A percentile compares a stretch with the other conserved stretches of the same genome.
Evolutionary conservation across 2,329 filamentous ascomycete genomes (phyloP).

Genomic region (Neospermospora avenae): DNA sequence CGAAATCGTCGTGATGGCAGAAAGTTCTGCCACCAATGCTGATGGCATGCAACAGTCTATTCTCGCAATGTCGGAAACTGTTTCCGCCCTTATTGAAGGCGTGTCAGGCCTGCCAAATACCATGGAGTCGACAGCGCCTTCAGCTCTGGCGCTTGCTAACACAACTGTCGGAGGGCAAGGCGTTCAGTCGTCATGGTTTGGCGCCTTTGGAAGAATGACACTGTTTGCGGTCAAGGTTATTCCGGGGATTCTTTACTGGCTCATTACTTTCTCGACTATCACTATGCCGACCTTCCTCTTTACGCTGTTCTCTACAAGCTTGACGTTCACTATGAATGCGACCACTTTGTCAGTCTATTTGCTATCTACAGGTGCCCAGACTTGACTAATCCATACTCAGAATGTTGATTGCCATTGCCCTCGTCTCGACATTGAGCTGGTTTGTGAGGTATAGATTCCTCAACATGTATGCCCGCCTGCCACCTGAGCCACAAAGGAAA

Average conservation of each 20-base stretch:
- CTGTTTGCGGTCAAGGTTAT: constrained; percentile 53
- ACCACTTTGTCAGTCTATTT: constrained; percentile 72
- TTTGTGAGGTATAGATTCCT: constrained; percentile 92
- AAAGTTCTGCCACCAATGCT: constrained; percentile 13
- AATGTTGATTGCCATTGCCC: constrained; percentile 70
- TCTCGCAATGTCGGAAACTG: constrained; percentile 19
- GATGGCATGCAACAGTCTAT: constrained; percentile 10
- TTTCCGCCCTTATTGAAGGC: constrained; percentile 23
- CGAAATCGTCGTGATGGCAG: constrained; percentile 16
- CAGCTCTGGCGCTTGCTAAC: constrained; percentile 21
- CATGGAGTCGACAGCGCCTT: constrained; percentile 25
- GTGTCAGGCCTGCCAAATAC: constrained; percentile 22
- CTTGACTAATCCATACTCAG: constrained; percentile 38
- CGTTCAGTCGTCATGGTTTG: constrained; percentile 50
- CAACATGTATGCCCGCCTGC: constrained; percentile 93
- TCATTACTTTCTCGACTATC: constrained; percentile 81
- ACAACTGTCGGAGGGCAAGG: constrained; percentile 27
- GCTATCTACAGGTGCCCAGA: constrained; percentile 17
- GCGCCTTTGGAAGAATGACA: constrained; percentile 53
- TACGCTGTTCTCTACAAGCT: constrained; percentile 82
- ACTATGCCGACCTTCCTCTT: constrained; percentile 88
- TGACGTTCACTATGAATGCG: constrained; percentile 98
- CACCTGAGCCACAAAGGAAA: constrained; percentile 91
- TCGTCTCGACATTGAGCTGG: constrained; percentile 88
- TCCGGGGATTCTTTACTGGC: constrained; percentile 67